Conservation (phyloP, 139 green algal genomes). For the Picochlorum sp. region DNA sequence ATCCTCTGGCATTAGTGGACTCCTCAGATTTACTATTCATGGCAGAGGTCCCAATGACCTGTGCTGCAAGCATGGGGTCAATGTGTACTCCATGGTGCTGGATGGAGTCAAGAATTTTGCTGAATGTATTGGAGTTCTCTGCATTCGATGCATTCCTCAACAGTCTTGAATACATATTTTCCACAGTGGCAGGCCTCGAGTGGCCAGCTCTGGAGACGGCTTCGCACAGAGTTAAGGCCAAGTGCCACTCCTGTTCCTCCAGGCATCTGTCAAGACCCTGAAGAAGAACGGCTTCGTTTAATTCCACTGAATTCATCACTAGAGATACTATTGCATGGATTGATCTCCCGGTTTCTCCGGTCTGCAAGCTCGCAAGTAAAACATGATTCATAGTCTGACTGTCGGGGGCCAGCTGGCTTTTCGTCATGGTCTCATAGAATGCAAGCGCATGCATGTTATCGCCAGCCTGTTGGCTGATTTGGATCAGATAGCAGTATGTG, state of each 20-base stretch:
- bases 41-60: not conserved
- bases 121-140: not conserved
- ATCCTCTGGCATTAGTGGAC: not conserved
- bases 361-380: not conserved
- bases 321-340: not conserved
- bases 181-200: not conserved
- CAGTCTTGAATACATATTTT: not conserved
- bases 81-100: not conserved
- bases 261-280: not conserved
- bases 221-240: not conserved
- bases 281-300: not conserved
- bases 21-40: not conserved
- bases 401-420: not conserved
- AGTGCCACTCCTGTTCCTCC: not conserved
- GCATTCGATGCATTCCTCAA: not conserved
- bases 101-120: not conserved
- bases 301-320: not conserved
- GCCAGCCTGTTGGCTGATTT: not conserved
- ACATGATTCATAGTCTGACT: not conserved
- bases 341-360: not conserved
- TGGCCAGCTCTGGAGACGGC: not conserved
- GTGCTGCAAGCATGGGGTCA: not conserved
- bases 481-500: not conserved
- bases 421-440: not conserved
- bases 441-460: not conserved